phyloP scores from a whole-genome alignment of 129 eudicot species.

The Mikania micrantha region DNA sequence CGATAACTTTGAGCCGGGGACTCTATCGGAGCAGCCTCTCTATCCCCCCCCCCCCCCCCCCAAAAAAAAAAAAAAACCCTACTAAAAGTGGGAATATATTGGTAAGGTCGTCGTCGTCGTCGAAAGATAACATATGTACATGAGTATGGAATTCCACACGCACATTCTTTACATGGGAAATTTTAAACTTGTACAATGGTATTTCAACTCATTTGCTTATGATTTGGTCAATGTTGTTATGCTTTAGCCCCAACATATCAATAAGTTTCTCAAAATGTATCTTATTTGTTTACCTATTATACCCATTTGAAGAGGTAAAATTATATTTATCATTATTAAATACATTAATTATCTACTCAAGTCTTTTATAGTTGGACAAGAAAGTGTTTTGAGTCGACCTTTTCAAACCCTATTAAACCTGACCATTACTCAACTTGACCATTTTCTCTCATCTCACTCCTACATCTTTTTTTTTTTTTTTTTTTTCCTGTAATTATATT shows the following conservation, averaged over 20 bases:
- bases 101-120: no score
- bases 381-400: not conserved
- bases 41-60: no score
- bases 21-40: no score
- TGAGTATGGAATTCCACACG: not conserved
- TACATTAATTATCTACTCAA: not conserved
- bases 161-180: not conserved
- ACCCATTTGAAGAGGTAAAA: not conserved
- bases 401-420: not conserved
- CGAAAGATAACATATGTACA: no score
- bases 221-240: not conserved
- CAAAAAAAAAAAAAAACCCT: no score
- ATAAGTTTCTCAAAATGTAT: not conserved
- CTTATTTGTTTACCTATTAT: not conserved
- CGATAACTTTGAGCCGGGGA: no score
- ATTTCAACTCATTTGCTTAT: not conserved
- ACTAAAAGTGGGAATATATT: no score
- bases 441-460: no score
- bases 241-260: not conserved
- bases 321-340: not conserved
- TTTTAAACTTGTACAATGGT: not conserved
- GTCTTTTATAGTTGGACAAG: not conserved
- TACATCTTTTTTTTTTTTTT: not conserved
- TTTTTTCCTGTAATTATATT: not conserved
- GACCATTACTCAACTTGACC: not conserved